These are phyloP conservation scores for Sporodiniella umbellata DNA, from an alignment of 371 early-diverging fungal species.

Conservation along the genomic window DNA sequence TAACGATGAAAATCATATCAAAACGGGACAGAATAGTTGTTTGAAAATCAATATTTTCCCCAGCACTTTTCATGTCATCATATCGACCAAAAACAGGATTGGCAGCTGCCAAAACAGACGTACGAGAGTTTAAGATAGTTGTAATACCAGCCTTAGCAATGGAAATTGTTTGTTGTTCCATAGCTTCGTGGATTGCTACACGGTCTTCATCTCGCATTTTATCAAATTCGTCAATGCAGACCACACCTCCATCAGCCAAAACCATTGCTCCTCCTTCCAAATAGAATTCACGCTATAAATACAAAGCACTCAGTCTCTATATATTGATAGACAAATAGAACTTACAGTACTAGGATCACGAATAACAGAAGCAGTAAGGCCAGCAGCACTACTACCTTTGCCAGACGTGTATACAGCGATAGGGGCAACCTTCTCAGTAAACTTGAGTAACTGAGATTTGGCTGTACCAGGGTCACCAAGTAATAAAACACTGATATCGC, in stretches of 20 bases:
- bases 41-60: constrained; percentile 99
- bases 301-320: background rate
- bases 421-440: constrained; percentile 96
- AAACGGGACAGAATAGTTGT: constrained; percentile 98
- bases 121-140: constrained; percentile 97
- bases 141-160: constrained; percentile 99
- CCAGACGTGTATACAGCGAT: constrained; percentile 99
- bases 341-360: constrained; percentile 82
- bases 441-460: constrained; percentile 98
- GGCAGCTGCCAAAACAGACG: constrained; percentile 99
- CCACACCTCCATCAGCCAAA: constrained; percentile 98
- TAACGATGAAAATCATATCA: constrained; percentile 96
- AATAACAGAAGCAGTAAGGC: constrained; percentile 98
- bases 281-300: constrained; percentile 88
- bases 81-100: constrained; percentile 99
- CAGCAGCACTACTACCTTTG: constrained; percentile 98
- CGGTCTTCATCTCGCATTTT: constrained; percentile 99
- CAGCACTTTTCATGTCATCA: constrained; percentile 97
- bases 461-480: constrained; percentile 99
- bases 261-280: constrained; percentile 99
- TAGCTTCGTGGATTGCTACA: constrained; percentile 99
- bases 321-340: constrained; percentile 1
- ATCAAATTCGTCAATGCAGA: constrained; percentile 99
- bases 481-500: constrained; percentile 99
- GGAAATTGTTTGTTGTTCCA: constrained; percentile 99